These are phyloP conservation scores for Leptographium flavum DNA, from an alignment of 2,329 filamentous ascomycete genomes.

Conservation along the genomic window DNA sequence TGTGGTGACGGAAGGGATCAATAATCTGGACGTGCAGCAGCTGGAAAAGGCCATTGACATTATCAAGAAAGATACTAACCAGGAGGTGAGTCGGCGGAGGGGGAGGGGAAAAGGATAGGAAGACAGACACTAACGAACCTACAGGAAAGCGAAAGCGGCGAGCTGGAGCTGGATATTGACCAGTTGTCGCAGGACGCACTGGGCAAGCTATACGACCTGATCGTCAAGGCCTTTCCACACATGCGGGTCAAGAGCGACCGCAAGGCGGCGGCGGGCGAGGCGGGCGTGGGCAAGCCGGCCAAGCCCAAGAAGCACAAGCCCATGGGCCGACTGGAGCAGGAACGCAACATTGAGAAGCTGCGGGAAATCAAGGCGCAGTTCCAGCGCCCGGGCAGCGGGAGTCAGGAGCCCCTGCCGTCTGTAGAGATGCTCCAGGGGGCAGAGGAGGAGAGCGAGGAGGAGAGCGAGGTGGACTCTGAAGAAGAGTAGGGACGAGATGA, in stretches of 20 bases:
- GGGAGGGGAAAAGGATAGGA: slow-evolving; percentile 15
- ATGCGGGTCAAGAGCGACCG: slow-evolving; percentile 21
- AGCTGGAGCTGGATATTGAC: slow-evolving; percentile 46
- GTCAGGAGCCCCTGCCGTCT: slow-evolving; percentile 27
- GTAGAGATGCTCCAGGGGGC: slow-evolving; percentile 19
- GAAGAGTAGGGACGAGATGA: slow-evolving; percentile 20
- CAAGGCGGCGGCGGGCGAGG: slow-evolving; percentile 15
- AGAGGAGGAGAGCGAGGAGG: slow-evolving; percentile 32
- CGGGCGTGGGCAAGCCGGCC: slow-evolving; percentile 18
- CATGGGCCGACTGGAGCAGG: slow-evolving; percentile 60
- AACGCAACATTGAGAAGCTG: slow-evolving; percentile 49
- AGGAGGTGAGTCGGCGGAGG: slow-evolving; percentile 40
- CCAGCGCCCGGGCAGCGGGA: slow-evolving; percentile 30
- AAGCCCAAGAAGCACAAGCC: slow-evolving; percentile 64
- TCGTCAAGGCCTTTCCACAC: slow-evolving; percentile 23
- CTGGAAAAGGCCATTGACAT: slow-evolving; percentile 74
- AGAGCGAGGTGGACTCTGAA: slow-evolving; percentile 32
- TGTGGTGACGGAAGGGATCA: slow-evolving; percentile 75
- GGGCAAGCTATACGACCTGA: slow-evolving; percentile 33
- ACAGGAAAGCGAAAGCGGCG: slow-evolving; percentile 46
- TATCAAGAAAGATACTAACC: slow-evolving; percentile 75
- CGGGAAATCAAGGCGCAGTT: slow-evolving; percentile 43
- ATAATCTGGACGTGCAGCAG: slow-evolving; percentile 62
- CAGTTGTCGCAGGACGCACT: slow-evolving; percentile 41
- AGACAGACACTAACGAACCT: slow-evolving; percentile 6